phyloP scores from a whole-genome alignment of 1,284 basidiomycete species.

The Retiboletus flavoniger region DNA sequence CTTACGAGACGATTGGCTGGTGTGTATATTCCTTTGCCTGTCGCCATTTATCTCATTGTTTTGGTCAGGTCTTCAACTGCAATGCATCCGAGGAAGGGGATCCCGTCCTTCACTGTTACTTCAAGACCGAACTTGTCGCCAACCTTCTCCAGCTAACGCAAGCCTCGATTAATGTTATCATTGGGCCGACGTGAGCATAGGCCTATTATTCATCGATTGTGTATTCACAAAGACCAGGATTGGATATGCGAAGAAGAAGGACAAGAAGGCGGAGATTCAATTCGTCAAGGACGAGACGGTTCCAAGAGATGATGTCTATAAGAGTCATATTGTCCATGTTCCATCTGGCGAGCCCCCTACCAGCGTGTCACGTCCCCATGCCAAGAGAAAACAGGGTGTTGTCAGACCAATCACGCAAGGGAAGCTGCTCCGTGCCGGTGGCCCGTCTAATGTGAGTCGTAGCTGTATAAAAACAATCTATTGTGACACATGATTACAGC shows the following conservation, averaged over 20 bases:
- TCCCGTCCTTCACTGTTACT: constrained; percentile 85
- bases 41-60: background rate
- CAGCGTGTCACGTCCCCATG: constrained; percentile 80
- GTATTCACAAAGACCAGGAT: constrained; percentile 49
- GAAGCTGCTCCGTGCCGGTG: constrained; percentile 77
- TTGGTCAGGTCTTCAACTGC: constrained; percentile 61
- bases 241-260: constrained; percentile 95
- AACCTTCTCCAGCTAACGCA: constrained; percentile 82
- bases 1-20: constrained; percentile 94
- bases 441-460: constrained; percentile 58
- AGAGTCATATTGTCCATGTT: constrained; percentile 90
- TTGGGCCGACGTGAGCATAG: constrained; percentile 69
- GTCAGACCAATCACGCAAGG: constrained; percentile 84
- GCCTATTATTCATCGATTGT: constrained; percentile 1
- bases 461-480: background rate
- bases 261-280: constrained; percentile 88
- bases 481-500: constrained; percentile 34
- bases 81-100: constrained; percentile 90
- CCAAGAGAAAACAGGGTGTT: constrained; percentile 83
- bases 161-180: constrained; percentile 71
- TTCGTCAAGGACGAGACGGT: constrained; percentile 89
- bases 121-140: constrained; percentile 95
- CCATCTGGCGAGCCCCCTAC: constrained; percentile 83
- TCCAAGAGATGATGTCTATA: constrained; percentile 84
- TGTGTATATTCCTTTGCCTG: constrained; percentile 36